Conservation (phyloP, 1,284 basidiomycete genomes). For the Trichosporon sp. region DNA sequence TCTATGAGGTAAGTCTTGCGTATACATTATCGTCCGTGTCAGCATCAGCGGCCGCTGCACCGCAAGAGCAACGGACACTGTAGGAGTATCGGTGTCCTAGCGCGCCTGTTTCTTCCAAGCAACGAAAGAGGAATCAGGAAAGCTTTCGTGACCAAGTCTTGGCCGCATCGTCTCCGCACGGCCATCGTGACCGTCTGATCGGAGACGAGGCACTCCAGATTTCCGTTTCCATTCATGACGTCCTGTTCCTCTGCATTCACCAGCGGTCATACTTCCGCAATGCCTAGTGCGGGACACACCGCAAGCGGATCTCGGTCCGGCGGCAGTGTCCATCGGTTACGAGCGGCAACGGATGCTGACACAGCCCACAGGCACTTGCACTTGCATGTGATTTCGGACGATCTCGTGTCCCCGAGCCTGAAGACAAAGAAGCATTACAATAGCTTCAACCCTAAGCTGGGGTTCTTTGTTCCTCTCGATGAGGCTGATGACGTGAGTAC, state of each 20-base stretch:
- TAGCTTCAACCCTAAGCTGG: conserved; percentile 82
- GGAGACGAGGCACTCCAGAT: neutral
- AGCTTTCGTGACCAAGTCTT: neutral
- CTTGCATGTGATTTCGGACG: conserved; percentile 81
- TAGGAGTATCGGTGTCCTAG: neutral
- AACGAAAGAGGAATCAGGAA: neutral
- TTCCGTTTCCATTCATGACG: neutral
- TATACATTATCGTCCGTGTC: neutral
- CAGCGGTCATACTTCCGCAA: neutral
- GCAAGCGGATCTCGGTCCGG: neutral
- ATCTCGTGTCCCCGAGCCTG: conserved; percentile 71
- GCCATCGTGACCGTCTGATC: neutral
- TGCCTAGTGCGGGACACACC: neutral
- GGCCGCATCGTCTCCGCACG: neutral
- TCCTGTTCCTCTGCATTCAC: neutral
- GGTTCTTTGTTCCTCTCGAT: conserved; percentile 73
- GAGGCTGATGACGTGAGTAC: conserved; percentile 58
- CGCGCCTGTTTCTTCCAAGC: neutral
- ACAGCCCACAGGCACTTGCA: conserved; percentile 70
- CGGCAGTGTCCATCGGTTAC: neutral
- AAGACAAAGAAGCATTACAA: conserved; percentile 95
- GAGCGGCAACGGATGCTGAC: neutral
- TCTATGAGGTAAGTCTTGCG: conserved; percentile 59
- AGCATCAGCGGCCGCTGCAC: neutral
- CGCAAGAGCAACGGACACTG: too few relatives aligned